Conservation (phyloP, 2,329 filamentous ascomycete species). For the Exophiala phaeomuriformis region DNA sequence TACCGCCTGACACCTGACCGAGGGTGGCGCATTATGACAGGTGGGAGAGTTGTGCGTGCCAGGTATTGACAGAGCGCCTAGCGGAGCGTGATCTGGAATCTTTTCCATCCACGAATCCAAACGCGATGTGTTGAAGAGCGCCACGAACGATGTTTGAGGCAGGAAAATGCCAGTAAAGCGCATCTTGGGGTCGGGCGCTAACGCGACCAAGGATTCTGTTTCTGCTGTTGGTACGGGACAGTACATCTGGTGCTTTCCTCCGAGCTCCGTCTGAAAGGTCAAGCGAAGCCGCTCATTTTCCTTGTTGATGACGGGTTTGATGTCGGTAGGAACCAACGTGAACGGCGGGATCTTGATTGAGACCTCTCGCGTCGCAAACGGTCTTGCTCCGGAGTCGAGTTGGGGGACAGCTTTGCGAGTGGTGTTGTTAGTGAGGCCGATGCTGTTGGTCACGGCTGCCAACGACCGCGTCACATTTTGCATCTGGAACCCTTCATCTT, state of each 20-base stretch:
- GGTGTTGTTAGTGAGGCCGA: conserved; percentile 40
- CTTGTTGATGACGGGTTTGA: conserved; percentile 52
- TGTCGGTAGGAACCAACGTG: conserved; percentile 54
- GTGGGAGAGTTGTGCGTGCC: conserved; percentile 95
- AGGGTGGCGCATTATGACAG: conserved; percentile 74
- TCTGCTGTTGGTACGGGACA: conserved; percentile 55
- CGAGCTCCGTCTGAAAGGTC: conserved; percentile 58
- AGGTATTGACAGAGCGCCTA: conserved; percentile 79
- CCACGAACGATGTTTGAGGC: conserved; percentile 46
- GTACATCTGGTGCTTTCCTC: conserved; percentile 64
- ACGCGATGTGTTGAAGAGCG: conserved; percentile 63
- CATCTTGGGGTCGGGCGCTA: conserved; percentile 46
- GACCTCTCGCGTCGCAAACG: conserved; percentile 56
- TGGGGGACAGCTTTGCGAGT: conserved; percentile 38
- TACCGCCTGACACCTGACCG: conserved; percentile 86
- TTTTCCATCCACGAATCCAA: conserved; percentile 74
- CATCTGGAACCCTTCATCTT: conserved; percentile 27
- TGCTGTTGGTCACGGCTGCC: conserved; percentile 40
- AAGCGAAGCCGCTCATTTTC: conserved; percentile 63
- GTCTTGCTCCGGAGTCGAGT: conserved; percentile 50
- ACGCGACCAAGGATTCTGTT: conserved; percentile 53
- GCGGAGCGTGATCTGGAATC: conserved; percentile 61
- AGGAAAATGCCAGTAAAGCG: conserved; percentile 63
- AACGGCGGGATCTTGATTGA: conserved; percentile 62
- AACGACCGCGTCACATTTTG: conserved; percentile 32